Conservation (phyloP, 306 rosid genomes). For the Castanea crenata region DNA sequence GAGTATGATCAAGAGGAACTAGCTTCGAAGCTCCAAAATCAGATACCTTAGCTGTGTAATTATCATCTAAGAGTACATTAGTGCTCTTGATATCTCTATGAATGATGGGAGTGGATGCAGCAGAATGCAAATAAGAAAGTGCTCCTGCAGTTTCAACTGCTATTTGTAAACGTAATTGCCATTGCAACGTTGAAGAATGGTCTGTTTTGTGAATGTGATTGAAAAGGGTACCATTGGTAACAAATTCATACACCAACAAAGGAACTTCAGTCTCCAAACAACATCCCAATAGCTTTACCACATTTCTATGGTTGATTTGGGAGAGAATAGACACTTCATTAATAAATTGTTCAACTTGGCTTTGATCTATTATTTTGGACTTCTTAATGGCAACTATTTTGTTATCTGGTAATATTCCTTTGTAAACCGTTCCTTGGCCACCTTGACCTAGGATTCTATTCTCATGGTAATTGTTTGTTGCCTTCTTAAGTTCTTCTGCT, state of each 20-base stretch:
- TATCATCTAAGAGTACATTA: constrained; percentile 38
- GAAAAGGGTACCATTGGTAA: constrained; percentile 34
- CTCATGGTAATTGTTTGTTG: constrained; percentile 38
- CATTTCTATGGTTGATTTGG: constrained; percentile 50
- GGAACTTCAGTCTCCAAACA: constrained; percentile 48
- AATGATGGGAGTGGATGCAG: constrained; percentile 37
- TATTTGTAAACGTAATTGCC: constrained; percentile 37
- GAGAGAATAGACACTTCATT: constrained; percentile 46
- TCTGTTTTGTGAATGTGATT: constrained; percentile 17
- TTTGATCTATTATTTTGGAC: constrained; percentile 30
- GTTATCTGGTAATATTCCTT: constrained; percentile 18
- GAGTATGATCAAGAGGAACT: constrained; percentile 36
- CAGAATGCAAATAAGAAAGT: constrained; percentile 40
- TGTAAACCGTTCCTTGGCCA: constrained; percentile 43
- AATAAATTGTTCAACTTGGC: constrained; percentile 40
- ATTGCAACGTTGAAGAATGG: neutral
- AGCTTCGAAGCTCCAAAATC: constrained; percentile 51
- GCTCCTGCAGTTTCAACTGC: constrained; percentile 37
- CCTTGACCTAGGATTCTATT: constrained; percentile 34
- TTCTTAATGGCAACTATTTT: constrained; percentile 37
- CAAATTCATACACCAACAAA: constrained; percentile 43
- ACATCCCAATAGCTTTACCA: constrained; percentile 47
- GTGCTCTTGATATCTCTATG: constrained; percentile 51
- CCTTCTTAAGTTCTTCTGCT: constrained; percentile 26
- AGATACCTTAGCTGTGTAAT: constrained; percentile 35